A percentile compares a stretch with the other conserved stretches of the same genome.
Evolutionary conservation across 768 basidiomycete genomes (phyloP).

Genomic region (Paxillus ammoniavirescens): DNA sequence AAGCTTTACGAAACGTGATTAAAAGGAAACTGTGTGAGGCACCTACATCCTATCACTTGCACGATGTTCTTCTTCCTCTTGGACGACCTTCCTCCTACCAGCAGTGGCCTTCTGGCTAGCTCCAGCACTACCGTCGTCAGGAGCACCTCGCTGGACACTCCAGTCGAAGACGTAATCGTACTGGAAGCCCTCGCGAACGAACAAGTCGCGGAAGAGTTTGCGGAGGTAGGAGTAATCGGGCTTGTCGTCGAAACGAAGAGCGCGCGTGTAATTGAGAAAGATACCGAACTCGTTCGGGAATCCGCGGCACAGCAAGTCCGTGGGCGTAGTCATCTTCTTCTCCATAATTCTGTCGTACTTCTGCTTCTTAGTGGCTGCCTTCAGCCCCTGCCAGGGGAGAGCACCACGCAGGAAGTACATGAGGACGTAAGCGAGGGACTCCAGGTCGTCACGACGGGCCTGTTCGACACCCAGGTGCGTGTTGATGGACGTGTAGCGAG

Average conservation of each 20-base stretch:
- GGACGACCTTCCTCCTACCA: conserved; percentile 76
- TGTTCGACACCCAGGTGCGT: conserved; percentile 98
- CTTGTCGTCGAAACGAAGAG: conserved; percentile 99
- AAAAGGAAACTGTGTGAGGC: conserved; percentile 19
- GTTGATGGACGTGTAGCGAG: conserved; percentile 99
- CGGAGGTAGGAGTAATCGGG: conserved; percentile 99
- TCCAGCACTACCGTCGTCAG: conserved; percentile 61
- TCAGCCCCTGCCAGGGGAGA: conserved; percentile 98
- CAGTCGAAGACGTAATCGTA: conserved; percentile 99
- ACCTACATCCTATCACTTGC: conserved; percentile 81
- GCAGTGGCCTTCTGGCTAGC: conserved; percentile 61
- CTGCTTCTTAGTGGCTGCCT: conserved; percentile 99
- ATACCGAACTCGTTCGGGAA: conserved; percentile 99
- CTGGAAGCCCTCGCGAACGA: conserved; percentile 96
- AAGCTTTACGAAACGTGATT: conserved; percentile 11
- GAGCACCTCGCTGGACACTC: conserved; percentile 79
- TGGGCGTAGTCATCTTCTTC: conserved; percentile 99
- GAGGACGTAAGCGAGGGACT: conserved; percentile 97
- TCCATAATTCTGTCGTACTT: conserved; percentile 99
- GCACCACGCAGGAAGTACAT: conserved; percentile 99
- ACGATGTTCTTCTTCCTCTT: conserved; percentile 83
- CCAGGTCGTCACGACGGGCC: conserved; percentile 95
- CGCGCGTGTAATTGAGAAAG: conserved; percentile 98
- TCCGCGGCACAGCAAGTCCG: conserved; percentile 95
- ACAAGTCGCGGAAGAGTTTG: conserved; percentile 98